These are phyloP conservation scores for Blakeslea trispora DNA, from an alignment of 371 early-diverging fungal species.

Conservation along the genomic window DNA sequence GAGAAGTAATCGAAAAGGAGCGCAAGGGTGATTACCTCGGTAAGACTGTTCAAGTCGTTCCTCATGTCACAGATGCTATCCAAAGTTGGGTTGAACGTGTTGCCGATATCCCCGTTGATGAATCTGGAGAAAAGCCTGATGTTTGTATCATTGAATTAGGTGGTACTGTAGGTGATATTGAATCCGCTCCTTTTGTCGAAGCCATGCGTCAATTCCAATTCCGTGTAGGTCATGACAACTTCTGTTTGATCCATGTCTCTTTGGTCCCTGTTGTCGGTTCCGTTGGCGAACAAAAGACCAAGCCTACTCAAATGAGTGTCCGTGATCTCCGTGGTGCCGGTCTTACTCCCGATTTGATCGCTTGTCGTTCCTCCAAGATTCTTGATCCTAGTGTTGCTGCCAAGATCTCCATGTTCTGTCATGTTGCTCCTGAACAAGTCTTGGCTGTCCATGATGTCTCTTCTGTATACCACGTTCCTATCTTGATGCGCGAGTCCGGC, in stretches of 20 bases:
- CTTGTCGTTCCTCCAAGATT: constrained; percentile 88
- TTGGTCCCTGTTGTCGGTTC: constrained; percentile 96
- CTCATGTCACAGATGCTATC: constrained; percentile 97
- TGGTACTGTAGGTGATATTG: constrained; percentile 99
- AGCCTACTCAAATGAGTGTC: constrained; percentile 97
- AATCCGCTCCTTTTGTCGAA: constrained; percentile 98
- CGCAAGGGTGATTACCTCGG: constrained; percentile 97
- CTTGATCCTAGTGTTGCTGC: constrained; percentile 80
- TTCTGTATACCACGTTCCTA: constrained; percentile 96
- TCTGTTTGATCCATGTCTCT: constrained; percentile 96
- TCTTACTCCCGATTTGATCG: constrained; percentile 96
- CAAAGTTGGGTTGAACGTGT: constrained; percentile 98
- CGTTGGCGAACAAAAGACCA: constrained; percentile 99
- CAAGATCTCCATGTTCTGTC: constrained; percentile 99
- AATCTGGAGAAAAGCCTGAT: constrained; percentile 87
- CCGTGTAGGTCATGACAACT: constrained; percentile 97
- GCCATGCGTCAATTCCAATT: constrained; percentile 99
- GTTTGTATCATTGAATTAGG: constrained; percentile 99
- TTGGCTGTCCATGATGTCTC: constrained; percentile 95
- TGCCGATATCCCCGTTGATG: constrained; percentile 82
- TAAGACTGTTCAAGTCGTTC: constrained; percentile 99
- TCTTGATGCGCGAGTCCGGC: constrained; percentile 86
- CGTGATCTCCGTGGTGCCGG: constrained; percentile 96
- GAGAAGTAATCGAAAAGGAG: constrained; percentile 91
- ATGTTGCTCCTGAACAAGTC: constrained; percentile 88